Conservation (phyloP, 179 eudicot species). For the Beta macrorhiza region DNA sequence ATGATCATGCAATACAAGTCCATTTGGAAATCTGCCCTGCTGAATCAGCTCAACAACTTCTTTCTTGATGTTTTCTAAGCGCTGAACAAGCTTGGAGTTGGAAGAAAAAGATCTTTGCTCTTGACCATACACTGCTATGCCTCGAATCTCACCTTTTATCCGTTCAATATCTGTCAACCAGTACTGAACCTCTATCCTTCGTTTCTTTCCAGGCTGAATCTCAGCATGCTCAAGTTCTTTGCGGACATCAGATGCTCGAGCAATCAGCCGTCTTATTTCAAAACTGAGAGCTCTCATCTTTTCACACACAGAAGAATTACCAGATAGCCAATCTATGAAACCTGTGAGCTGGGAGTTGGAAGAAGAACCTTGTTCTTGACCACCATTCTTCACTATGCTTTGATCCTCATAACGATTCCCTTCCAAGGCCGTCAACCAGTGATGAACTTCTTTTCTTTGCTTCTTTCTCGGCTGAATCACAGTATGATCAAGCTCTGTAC, state of each 20-base stretch:
- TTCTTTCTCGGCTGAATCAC: constrained; percentile 7
- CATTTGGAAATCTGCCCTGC: neutral
- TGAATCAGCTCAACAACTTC: constrained; percentile 10
- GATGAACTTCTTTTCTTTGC: constrained; percentile 1
- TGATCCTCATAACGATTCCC: neutral
- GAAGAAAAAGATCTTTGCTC: too few species aligned
- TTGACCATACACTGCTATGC: too few species aligned
- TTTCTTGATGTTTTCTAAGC: neutral
- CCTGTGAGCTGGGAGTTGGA: too few species aligned
- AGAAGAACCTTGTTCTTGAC: too few species aligned
- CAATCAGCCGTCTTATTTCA: too few species aligned
- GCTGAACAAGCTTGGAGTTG: neutral
- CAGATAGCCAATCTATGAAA: too few species aligned
- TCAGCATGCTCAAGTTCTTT: constrained; percentile 2
- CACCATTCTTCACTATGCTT: neutral
- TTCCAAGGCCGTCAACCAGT: neutral
- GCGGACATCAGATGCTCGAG: too few species aligned
- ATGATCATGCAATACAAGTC: constrained; percentile 4
- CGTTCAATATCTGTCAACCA: too few species aligned
- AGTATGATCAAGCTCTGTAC: neutral
- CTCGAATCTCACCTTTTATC: too few species aligned
- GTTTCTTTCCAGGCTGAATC: constrained; percentile 4
- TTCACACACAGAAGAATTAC: too few species aligned
- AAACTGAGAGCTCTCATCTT: too few species aligned
- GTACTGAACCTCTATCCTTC: neutral